phyloP scores from a whole-genome alignment of 1,139 yeast species.

The Suhomyces wounanorum region DNA sequence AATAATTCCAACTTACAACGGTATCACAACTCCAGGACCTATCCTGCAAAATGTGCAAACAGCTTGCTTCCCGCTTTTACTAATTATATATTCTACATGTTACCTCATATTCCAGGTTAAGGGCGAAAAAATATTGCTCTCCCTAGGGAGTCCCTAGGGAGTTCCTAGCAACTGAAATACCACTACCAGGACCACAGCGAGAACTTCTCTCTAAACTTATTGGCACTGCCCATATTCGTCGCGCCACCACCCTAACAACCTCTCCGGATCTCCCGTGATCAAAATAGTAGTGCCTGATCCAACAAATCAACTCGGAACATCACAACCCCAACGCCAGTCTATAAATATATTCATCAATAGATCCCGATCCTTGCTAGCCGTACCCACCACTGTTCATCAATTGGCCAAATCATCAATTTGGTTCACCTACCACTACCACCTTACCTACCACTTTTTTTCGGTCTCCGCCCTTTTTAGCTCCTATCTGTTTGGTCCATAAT shows the following conservation, averaged over 20 bases:
- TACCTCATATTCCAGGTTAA: background rate
- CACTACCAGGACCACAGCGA: background rate
- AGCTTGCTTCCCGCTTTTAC: too few relatives aligned
- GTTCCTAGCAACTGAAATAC: too few relatives aligned
- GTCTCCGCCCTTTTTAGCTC: background rate
- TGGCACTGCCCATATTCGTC: background rate
- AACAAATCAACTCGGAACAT: constrained; percentile 1
- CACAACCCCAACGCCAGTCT: background rate
- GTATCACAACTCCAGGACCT: background rate
- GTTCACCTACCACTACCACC: background rate
- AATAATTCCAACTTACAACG: background rate
- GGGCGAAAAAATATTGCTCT: background rate
- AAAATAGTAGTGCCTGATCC: constrained; percentile 4
- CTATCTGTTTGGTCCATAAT: background rate
- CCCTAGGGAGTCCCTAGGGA: too few relatives aligned
- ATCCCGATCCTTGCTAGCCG: background rate
- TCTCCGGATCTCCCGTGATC: constrained; percentile 9
- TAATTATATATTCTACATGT: too few relatives aligned
- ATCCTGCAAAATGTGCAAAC: background rate
- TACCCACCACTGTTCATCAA: constrained; percentile 1
- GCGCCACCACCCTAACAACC: background rate
- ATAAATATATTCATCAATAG: background rate
- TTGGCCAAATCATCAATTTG: background rate
- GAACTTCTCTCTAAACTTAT: background rate
- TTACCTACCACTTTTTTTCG: background rate